Conservation (phyloP, 148 eudicot species). For the Oxyria digyna region DNA sequence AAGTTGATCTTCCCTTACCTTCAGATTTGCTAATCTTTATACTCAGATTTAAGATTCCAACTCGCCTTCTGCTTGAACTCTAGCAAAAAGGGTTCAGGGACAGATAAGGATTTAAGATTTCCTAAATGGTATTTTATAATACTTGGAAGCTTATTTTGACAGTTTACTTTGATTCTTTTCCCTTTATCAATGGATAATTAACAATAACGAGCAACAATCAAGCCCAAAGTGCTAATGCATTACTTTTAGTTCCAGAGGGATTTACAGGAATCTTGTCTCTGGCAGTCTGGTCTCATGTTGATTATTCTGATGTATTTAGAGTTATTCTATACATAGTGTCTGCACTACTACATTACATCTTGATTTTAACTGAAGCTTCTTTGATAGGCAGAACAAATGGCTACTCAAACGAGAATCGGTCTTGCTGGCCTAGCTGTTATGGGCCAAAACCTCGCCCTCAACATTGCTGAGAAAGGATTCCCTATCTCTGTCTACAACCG, state of each 20-base stretch:
- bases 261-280: not conserved
- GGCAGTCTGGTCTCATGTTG: not conserved
- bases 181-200: not conserved
- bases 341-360: not conserved
- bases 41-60: not conserved
- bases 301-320: not conserved
- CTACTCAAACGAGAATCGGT: slow-evolving; percentile 74
- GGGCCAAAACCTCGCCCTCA: slow-evolving; percentile 95
- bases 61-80: not conserved
- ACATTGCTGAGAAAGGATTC: slow-evolving; percentile 95
- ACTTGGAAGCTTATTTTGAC: not conserved
- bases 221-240: not conserved
- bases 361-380: not conserved
- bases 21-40: not conserved
- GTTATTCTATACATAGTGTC: not conserved
- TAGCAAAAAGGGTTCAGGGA: not conserved
- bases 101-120: too few relatives aligned
- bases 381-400: slow-evolving; percentile 30
- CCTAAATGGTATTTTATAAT: not conserved
- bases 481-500: slow-evolving; percentile 87
- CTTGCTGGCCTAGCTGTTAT: slow-evolving; percentile 90
- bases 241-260: not conserved
- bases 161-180: not conserved
- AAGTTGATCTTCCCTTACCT: not conserved
- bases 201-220: not conserved